phyloP scores from a whole-genome alignment of 2,329 filamentous ascomycete species.

The Claviceps humidiphila region DNA sequence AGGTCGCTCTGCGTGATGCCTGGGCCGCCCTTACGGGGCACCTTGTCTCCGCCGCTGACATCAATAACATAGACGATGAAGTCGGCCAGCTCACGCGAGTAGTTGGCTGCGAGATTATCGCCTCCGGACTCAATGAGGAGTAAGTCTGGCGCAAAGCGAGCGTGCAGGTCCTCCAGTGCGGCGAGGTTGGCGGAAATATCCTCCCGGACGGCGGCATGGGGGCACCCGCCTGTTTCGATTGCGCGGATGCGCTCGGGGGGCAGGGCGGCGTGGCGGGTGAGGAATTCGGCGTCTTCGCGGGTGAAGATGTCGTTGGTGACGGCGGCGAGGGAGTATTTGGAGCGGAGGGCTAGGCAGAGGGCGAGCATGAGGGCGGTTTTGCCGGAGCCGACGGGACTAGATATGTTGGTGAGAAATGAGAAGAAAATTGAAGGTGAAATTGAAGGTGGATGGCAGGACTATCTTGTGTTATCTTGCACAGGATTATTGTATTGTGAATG shows the following conservation, averaged over 20 bases:
- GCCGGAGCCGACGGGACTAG: constrained; percentile 83
- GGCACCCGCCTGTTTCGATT: constrained; percentile 95
- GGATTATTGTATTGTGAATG: too few species aligned
- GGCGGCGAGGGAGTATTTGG: constrained; percentile 74
- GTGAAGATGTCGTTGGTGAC: constrained; percentile 99
- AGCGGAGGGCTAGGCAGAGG: constrained; percentile 72
- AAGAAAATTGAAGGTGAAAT: neutral
- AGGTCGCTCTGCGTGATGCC: constrained; percentile 95
- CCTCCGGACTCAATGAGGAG: constrained; percentile 91
- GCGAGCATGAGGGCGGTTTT: constrained; percentile 96
- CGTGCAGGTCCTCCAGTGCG: constrained; percentile 79
- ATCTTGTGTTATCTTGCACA: too few species aligned
- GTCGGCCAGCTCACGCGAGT: constrained; percentile 85
- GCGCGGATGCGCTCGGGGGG: constrained; percentile 75
- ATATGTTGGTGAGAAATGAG: neutral
- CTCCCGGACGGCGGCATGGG: constrained; percentile 92
- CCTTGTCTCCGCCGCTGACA: constrained; percentile 90
- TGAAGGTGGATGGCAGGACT: too few species aligned
- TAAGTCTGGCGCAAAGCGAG: constrained; percentile 64
- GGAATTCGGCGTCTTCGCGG: constrained; percentile 93
- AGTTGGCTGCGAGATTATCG: constrained; percentile 95
- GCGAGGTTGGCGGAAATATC: constrained; percentile 91
- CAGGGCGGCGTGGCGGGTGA: constrained; percentile 74
- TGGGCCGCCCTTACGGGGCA: constrained; percentile 87
- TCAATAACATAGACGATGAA: constrained; percentile 99